Evolutionary conservation across 257 asterid genomes (phyloP).

Genomic region (Rehmannia glutinosa): DNA sequence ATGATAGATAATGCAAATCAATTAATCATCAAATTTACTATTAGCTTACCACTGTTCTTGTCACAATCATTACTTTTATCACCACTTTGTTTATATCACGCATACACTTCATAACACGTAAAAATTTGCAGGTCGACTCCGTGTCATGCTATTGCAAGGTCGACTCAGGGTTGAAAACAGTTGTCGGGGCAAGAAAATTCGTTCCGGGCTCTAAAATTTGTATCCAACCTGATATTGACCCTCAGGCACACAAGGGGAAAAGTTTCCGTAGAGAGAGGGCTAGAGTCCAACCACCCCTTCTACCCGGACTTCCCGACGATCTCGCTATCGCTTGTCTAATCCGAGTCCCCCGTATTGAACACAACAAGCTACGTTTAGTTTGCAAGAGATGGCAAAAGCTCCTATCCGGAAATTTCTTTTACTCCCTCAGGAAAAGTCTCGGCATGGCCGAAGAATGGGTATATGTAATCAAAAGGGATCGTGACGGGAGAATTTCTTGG

Average conservation of each 20-base stretch:
- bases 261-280: too few species aligned
- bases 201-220: conserved; percentile 41
- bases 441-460: too few species aligned
- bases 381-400: conserved; percentile 45
- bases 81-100: too few species aligned
- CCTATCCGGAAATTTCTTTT: conserved; percentile 36
- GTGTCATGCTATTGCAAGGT: conserved; percentile 42
- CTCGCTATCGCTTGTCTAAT: conserved; percentile 47
- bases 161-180: conserved; percentile 42
- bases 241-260: conserved; percentile 35
- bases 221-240: conserved; percentile 37
- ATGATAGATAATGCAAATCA: background rate
- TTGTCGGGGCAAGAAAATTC: conserved; percentile 35
- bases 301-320: conserved; percentile 46
- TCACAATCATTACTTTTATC: background rate
- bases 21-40: background rate
- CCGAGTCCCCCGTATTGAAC: conserved; percentile 42
- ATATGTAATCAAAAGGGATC: conserved; percentile 37
- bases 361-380: conserved; percentile 37
- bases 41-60: background rate
- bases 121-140: conserved; percentile 41
- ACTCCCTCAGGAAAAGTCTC: conserved; percentile 34
- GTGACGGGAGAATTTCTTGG: conserved; percentile 35
- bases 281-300: too few species aligned
- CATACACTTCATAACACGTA: too few species aligned